A percentile compares a stretch with the other conserved stretches of the same genome.
Evolutionary conservation across 805 yeast species (phyloP).

Genomic region (Torulaspora gathmanii): DNA sequence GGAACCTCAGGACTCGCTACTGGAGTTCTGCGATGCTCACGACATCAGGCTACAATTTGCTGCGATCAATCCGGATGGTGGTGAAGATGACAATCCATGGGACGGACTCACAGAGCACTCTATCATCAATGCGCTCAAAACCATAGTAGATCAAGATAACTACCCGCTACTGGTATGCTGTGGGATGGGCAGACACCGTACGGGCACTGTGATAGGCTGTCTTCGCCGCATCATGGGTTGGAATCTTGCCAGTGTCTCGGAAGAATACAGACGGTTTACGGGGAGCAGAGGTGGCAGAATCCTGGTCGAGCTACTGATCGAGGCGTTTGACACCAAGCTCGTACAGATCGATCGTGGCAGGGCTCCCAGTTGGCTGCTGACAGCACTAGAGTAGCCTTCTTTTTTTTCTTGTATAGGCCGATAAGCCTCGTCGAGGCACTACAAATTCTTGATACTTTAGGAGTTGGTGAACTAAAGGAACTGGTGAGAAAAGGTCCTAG

Average conservation of each 20-base stretch:
- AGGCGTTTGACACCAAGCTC: slow-evolving; percentile 39
- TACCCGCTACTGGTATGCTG: slow-evolving; percentile 90
- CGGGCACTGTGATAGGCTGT: slow-evolving; percentile 96
- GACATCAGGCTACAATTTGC: slow-evolving; percentile 76
- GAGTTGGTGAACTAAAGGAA: no score
- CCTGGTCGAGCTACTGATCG: slow-evolving; percentile 84
- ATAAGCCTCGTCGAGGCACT: background rate
- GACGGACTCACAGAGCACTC: slow-evolving; percentile 84
- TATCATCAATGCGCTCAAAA: slow-evolving; percentile 70
- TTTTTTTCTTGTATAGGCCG: background rate
- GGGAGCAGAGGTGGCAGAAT: slow-evolving; percentile 92
- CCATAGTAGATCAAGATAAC: slow-evolving; percentile 65
- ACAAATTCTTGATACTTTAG: background rate
- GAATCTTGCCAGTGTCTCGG: slow-evolving; percentile 90
- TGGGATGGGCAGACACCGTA: slow-evolving; percentile 97
- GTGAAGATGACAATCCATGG: slow-evolving; percentile 81
- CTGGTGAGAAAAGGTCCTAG: no score
- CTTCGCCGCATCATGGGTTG: slow-evolving; percentile 90
- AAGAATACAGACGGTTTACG: slow-evolving; percentile 89
- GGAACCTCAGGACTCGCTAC: slow-evolving; percentile 85
- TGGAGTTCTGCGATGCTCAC: slow-evolving; percentile 72
- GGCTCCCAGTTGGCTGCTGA: slow-evolving; percentile 34
- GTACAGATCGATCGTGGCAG: slow-evolving; percentile 29
- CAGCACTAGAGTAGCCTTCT: slow-evolving; percentile 19
- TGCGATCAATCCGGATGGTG: slow-evolving; percentile 73